Evolutionary conservation across 768 basidiomycete species (phyloP), one percentile per base, ranked within the genome.

Genomic region (Atractiella rhizophila): DNA sequence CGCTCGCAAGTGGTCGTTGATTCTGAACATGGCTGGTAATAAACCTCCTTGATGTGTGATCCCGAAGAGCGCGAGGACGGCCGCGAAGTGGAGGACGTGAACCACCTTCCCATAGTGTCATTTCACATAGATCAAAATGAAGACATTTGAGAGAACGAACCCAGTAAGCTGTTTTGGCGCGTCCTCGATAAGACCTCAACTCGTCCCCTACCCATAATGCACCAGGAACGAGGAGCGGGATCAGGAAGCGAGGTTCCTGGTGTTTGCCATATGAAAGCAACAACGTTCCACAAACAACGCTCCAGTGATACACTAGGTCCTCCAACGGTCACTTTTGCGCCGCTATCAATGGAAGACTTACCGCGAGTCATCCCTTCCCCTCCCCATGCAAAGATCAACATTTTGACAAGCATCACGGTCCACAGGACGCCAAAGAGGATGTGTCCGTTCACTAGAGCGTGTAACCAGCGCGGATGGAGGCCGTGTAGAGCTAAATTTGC

Each of bases 241-340:
- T 13, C 28, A 53, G 47, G 42, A 51, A 53, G n/a, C 51, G 49
- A 6, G 49, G 45, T 23, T 53, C 51, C 25, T 53, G 51, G 24
- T 53, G 51, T 1, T 49, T 49, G 12, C 39, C 40, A 12, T 46
- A 30, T n/a, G 51, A 51, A 8, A 53, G 49, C 18, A 43, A 16
- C 0, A 21, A 8, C 5, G 36, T 12, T 0, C 45, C 40, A 1
- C 48, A 20, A 18, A 45, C 2, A 27, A 44, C 16, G 4, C 39
- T 20, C 2, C 37, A 33, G 15, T 48, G 36, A 19, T 29, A 29
- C 1, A 46, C 49, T 48, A 40, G 15, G 9, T 2, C n/a, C 11
- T n/a, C 13, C 27, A 13, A 21, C 19, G 13, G 4, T 4, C 18
- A 48, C 47, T n/a, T 24, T 25, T 16, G 1, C 27, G 10, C 8